Conservation (phyloP, 257 asterid species). For the Henckelia pumila region DNA sequence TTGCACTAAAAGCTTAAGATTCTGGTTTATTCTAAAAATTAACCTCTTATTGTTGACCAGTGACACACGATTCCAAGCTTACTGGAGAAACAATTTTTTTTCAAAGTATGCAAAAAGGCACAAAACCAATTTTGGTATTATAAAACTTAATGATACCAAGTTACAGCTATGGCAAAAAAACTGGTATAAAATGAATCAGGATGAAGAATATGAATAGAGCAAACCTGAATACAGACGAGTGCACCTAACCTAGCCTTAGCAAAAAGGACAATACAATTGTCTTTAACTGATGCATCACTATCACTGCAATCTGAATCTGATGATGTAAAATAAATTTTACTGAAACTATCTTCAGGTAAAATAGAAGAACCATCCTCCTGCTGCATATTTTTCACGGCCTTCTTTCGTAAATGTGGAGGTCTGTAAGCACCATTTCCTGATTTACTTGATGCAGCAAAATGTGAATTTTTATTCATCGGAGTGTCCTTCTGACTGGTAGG, state of each 20-base stretch:
- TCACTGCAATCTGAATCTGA: conserved; percentile 97
- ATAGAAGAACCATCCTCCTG: conserved; percentile 36
- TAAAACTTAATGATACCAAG: conserved; percentile 1
- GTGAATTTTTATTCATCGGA: conserved; percentile 35
- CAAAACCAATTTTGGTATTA: conserved; percentile 8
- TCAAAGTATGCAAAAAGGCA: conserved; percentile 15
- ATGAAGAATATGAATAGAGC: conserved; percentile 31
- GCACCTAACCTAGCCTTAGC: conserved; percentile 81
- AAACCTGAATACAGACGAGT: conserved; percentile 81
- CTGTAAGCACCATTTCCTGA: conserved; percentile 52
- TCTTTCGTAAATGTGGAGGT: conserved; percentile 91
- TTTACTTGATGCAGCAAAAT: conserved; percentile 40
- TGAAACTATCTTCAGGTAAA: conserved; percentile 41
- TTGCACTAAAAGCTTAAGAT: conserved; percentile 19
- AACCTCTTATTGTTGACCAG: background rate
- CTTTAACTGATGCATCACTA: conserved; percentile 62
- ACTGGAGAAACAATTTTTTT: conserved; percentile 6
- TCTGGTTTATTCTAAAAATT: conserved; percentile 12
- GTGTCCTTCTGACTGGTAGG: conserved; percentile 36
- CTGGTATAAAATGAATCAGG: background rate
- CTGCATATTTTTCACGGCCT: conserved; percentile 34
- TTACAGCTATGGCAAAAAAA: background rate
- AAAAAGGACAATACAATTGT: conserved; percentile 38
- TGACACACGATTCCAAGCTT: conserved; percentile 10
- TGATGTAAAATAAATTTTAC: conserved; percentile 34